Base-by-base conservation (phyloP, 768 basidiomycete species). In the Daedaleopsis sinensis region DNA sequence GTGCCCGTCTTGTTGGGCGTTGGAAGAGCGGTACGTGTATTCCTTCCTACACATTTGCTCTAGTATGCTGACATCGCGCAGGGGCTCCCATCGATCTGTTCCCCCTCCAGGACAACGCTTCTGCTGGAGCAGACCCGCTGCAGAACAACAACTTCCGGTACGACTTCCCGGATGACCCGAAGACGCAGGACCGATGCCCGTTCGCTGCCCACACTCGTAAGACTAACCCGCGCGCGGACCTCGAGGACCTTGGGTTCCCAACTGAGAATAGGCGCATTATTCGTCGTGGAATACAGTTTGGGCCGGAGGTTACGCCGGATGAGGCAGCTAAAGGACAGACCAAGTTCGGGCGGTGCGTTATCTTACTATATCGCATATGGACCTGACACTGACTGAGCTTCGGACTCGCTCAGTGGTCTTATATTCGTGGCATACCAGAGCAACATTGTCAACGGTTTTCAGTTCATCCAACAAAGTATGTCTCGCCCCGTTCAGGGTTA, bases 251-350 rank as follows among this genome's bases (percentile, higher is more conserved):
- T 10, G 18, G 21, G 3, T 32, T 35, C 13, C 13, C 62, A 5
- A 57, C 63, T 13, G 58, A 67, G 37, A 61, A 42, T 23, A 59
- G 66, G 21, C 77, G 80, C 44, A 83, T 84, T 64, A 75, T 79
- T 65, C 79, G 83, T 38, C 75, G 80, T 32, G 79, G 82, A 23
- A 74, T 82, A 47, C 81, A 80, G 51, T 85, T 81, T 65, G 84
- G 84, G 1, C 81, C 83, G 21, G 82, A 83, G 67, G 71, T 82
- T 15, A 80, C 81, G 1, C 52, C 62, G 5, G 70, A 71, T 2
- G 83, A 85, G 65, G 66, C 63, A 3, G 27, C 58, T 1, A 46
- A 67, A 11, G 70, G 71, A 13, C 78, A 76, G 70, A 84, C 84
- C 1, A 49, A 68, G n/a, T 71, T 77, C 16, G 78, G 73, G n/a